Evolutionary conservation across 148 eudicot genomes (phyloP).

Genomic region (Cornus florida): DNA sequence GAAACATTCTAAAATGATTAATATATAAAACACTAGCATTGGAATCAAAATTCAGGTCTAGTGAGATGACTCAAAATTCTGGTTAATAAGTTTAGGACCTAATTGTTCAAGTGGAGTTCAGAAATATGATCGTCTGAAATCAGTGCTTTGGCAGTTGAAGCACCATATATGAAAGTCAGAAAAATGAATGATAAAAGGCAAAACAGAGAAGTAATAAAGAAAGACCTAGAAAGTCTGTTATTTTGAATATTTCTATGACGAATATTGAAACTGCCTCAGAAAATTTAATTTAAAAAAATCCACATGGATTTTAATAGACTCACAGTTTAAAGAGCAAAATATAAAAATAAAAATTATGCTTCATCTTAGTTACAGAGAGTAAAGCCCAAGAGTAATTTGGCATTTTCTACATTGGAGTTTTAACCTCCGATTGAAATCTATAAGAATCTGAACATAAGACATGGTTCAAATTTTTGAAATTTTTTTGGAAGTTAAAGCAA

Average conservation of each 20-base stretch:
- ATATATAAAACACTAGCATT: neutral
- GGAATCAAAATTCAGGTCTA: neutral
- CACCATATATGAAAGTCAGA: neutral
- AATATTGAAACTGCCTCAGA: neutral
- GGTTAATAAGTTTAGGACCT: neutral
- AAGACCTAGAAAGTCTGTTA: neutral
- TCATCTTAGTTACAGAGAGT: neutral
- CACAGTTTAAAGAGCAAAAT: neutral
- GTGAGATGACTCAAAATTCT: neutral
- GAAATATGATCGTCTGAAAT: neutral
- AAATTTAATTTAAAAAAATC: neutral
- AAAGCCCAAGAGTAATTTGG: neutral
- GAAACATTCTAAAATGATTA: neutral
- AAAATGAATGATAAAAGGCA: neutral
- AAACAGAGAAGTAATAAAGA: neutral
- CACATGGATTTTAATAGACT: neutral
- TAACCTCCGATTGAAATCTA: neutral
- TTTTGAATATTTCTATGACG: neutral
- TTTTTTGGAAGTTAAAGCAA: no score
- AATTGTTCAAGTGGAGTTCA: neutral
- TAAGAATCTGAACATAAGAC: neutral
- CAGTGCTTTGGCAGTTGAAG: slow-evolving; percentile 1
- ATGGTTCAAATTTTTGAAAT: neutral
- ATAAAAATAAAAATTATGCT: neutral
- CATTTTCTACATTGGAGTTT: neutral